Evolutionary conservation across 2,329 filamentous ascomycete genomes (phyloP).

Genomic region (Rachicladosporium sp.): DNA sequence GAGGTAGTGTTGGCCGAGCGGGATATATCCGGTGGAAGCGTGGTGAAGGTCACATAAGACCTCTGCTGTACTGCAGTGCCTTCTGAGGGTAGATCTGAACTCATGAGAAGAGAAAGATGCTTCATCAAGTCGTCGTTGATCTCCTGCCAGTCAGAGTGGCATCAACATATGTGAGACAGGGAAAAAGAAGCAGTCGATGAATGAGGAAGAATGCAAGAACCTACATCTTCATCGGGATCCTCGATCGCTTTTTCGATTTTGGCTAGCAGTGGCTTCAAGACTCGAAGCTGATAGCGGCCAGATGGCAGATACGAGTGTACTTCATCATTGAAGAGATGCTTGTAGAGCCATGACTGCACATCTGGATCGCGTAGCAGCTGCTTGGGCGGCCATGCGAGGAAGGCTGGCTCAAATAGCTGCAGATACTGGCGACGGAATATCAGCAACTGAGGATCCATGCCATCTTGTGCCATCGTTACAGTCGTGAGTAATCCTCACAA

Average conservation of each 20-base stretch:
- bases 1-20: conserved; percentile 8
- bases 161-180: conserved; percentile 14
- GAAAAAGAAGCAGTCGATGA: conserved; percentile 5
- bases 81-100: conserved; percentile 51
- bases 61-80: conserved; percentile 56
- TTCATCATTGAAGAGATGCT: conserved; percentile 51
- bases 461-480: neutral
- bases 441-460: conserved; percentile 24
- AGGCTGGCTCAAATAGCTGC: conserved; percentile 53
- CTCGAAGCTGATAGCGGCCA: conserved; percentile 54
- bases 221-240: conserved; percentile 80
- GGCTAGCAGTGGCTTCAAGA: conserved; percentile 60
- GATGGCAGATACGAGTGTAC: conserved; percentile 48
- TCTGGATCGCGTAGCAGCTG: conserved; percentile 45
- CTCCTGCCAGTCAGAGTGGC: conserved; percentile 43
- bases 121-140: conserved; percentile 71
- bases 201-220: conserved; percentile 22
- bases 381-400: conserved; percentile 51
- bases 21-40: conserved; percentile 14
- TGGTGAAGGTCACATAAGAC: conserved; percentile 60
- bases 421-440: conserved; percentile 63
- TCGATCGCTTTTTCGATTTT: conserved; percentile 62
- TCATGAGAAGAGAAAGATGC: conserved; percentile 52
- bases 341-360: conserved; percentile 56
- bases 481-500: neutral